Conservation (phyloP, 2,329 filamentous ascomycete genomes). For the Zymoseptoria pseudotritici region DNA sequence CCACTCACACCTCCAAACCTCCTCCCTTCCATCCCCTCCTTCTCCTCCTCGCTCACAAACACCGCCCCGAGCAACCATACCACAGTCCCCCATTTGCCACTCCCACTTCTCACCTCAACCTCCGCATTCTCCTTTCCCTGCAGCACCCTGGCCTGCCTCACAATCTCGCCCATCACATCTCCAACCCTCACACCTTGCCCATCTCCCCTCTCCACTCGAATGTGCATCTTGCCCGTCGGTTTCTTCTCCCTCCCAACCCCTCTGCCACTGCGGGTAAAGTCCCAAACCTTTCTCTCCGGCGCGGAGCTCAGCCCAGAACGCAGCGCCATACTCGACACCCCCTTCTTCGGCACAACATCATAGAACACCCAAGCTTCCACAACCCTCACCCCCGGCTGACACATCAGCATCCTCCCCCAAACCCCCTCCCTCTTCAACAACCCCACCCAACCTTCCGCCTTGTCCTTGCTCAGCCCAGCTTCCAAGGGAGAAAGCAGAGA, state of each 20-base stretch:
- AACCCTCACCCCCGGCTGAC: not conserved
- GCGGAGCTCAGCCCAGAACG: not conserved
- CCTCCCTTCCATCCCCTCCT: not conserved
- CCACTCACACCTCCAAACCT: not conserved
- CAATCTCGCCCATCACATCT: not conserved
- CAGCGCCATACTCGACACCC: not conserved
- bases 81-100: not conserved
- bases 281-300: not conserved
- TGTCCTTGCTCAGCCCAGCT: not conserved
- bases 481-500: not conserved
- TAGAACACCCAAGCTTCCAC: not conserved
- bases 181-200: not conserved
- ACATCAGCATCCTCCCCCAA: not conserved
- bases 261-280: not conserved
- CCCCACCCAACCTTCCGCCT: not conserved
- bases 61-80: constrained; percentile 12
- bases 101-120: not conserved
- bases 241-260: not conserved
- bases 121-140: not conserved
- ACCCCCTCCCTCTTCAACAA: not conserved
- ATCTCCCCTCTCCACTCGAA: not conserved
- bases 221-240: not conserved
- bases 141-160: not conserved
- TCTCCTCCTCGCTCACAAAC: constrained; percentile 9
- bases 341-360: not conserved